Percentiles rank a stretch among this genome's conserved stretches.
These are phyloP conservation scores for Naganishia kalamii DNA, from an alignment of 768 basidiomycete genomes.

Conservation along the genomic window DNA sequence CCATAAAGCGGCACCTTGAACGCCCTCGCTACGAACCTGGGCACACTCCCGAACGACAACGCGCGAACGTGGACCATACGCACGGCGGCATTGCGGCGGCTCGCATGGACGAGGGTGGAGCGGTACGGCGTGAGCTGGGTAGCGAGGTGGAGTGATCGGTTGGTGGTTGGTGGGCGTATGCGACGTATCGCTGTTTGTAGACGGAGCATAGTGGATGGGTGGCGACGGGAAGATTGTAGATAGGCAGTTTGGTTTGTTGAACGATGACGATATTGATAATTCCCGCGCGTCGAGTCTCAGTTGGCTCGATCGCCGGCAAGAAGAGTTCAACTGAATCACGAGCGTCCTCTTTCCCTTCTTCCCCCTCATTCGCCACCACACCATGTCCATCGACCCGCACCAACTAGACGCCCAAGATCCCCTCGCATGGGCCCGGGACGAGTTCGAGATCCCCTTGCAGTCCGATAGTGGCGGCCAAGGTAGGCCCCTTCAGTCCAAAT, in stretches of 20 bases:
- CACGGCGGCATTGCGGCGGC: not conserved
- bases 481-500: slow-evolving; percentile 22
- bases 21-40: slow-evolving; percentile 77
- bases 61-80: slow-evolving; percentile 31
- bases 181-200: slow-evolving; percentile 7
- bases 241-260: not conserved
- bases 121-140: not conserved
- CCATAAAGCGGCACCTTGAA: slow-evolving; percentile 84
- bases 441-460: slow-evolving; percentile 41
- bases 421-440: slow-evolving; percentile 40
- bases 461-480: slow-evolving; percentile 42
- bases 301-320: not conserved
- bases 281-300: not conserved
- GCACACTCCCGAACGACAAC: slow-evolving; percentile 74
- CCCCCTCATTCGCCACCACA: not conserved
- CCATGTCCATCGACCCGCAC: slow-evolving; percentile 8
- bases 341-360: not conserved
- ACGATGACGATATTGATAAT: slow-evolving; percentile 8
- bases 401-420: slow-evolving; percentile 28
- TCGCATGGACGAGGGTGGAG: not conserved
- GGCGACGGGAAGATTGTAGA: not conserved
- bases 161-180: too few relatives aligned
- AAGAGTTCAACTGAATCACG: not conserved
- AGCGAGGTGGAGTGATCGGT: not conserved
- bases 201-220: not conserved